Evolutionary conservation across 441 rosid species (phyloP).

Genomic region (Adansonia rubrostipa): DNA sequence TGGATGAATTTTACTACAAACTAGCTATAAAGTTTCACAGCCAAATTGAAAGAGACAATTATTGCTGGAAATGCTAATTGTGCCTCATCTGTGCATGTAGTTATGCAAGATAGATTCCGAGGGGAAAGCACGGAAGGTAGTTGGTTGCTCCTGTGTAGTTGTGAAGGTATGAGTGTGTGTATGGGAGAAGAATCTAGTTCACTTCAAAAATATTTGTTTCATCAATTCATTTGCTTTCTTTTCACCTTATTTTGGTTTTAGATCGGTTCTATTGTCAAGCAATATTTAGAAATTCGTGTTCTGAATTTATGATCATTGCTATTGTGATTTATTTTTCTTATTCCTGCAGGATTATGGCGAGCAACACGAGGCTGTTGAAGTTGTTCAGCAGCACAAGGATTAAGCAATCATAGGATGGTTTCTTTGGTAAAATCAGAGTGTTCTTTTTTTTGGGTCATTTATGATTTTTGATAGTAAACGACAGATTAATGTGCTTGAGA

Average conservation of each 20-base stretch:
- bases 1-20: background rate
- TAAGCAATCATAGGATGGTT: background rate
- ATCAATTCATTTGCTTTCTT: background rate
- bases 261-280: background rate
- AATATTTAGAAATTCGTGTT: background rate
- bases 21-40: too few species aligned
- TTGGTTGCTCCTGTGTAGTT: conserved; percentile 25
- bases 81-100: background rate
- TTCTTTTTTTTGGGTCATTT: background rate
- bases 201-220: background rate
- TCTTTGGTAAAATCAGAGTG: background rate
- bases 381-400: conserved; percentile 24
- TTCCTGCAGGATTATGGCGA: conserved; percentile 28
- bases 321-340: background rate
- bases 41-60: background rate
- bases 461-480: conserved; percentile 10
- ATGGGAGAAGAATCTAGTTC: background rate
- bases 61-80: background rate
- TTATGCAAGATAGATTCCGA: too few species aligned
- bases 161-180: conserved; percentile 36
- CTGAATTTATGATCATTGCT: background rate
- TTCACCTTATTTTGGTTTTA: background rate
- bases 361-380: conserved; percentile 19
- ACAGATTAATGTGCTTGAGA: background rate
- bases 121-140: too few species aligned